Conservation (phyloP, 495 filamentous ascomycete genomes). For the Terfezia boudieri region DNA sequence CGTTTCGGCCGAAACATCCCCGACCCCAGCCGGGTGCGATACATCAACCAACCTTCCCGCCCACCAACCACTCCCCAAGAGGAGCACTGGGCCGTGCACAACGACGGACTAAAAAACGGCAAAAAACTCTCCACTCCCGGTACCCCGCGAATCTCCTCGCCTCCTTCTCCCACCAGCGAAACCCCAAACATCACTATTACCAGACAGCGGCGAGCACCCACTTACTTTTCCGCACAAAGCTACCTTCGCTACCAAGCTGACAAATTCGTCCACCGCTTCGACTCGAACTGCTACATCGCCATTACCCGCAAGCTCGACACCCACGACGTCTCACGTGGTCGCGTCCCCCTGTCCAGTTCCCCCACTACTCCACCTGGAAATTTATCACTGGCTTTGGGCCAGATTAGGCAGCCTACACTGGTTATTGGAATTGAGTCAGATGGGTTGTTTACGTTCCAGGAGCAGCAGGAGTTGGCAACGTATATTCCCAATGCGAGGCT, state of each 20-base stretch:
- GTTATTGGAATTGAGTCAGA: conserved; percentile 87
- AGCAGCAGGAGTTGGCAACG: conserved; percentile 75
- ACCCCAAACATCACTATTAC: not conserved
- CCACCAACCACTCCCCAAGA: conserved; percentile 44
- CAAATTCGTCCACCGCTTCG: conserved; percentile 93
- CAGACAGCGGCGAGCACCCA: conserved; percentile 36
- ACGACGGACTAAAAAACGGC: conserved; percentile 57
- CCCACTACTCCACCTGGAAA: conserved; percentile 12
- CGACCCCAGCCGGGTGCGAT: conserved; percentile 55
- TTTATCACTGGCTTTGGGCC: conserved; percentile 48
- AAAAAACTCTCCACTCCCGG: conserved; percentile 14
- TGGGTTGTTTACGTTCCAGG: conserved; percentile 86
- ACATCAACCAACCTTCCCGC: conserved; percentile 40
- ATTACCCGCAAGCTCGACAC: conserved; percentile 98
- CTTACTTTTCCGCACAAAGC: conserved; percentile 90
- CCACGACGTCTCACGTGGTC: conserved; percentile 68
- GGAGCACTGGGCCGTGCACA: conserved; percentile 84
- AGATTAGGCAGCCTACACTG: conserved; percentile 68
- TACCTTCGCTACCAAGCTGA: conserved; percentile 95
- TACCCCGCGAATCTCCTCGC: not conserved
- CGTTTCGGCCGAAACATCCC: conserved; percentile 86
- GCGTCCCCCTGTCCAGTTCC: conserved; percentile 12
- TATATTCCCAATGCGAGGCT: conserved; percentile 58
- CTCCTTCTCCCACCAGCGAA: conserved; percentile 1
- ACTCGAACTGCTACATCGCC: conserved; percentile 96